Conservation (phyloP, 345 rosid species). For the Stellera chamaejasme region DNA sequence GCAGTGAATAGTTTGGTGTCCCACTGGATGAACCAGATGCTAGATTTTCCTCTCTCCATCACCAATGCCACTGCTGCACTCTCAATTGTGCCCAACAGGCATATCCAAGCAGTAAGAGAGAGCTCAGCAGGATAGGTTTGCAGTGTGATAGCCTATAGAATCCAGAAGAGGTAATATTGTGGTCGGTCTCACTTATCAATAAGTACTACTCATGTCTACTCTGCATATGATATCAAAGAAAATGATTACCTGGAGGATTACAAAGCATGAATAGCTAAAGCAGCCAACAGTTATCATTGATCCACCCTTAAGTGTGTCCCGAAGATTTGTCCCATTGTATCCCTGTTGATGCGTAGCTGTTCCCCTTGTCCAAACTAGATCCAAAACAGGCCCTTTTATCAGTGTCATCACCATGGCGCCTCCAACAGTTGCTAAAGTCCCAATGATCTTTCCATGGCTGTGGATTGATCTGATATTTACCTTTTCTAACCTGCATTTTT, state of each 20-base stretch:
- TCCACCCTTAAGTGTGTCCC: slow-evolving; percentile 54
- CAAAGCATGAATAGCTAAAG: slow-evolving; percentile 70
- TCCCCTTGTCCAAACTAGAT: slow-evolving; percentile 49
- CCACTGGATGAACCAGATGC: slow-evolving; percentile 59
- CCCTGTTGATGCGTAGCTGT: slow-evolving; percentile 17
- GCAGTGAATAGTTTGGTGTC: slow-evolving; percentile 65
- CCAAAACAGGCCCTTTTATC: slow-evolving; percentile 52
- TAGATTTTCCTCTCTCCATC: slow-evolving; percentile 57
- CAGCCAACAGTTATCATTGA: slow-evolving; percentile 50
- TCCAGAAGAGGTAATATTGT: neutral
- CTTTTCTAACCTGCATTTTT: slow-evolving; percentile 46
- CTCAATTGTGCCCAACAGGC: slow-evolving; percentile 62
- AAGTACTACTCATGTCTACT: neutral
- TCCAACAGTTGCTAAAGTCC: slow-evolving; percentile 68
- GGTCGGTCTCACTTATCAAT: neutral
- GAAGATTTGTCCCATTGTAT: slow-evolving; percentile 33
- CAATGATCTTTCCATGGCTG: slow-evolving; percentile 60
- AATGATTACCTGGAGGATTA: slow-evolving; percentile 55
- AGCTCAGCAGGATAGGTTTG: slow-evolving; percentile 71
- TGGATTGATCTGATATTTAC: slow-evolving; percentile 39
- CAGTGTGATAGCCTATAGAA: slow-evolving; percentile 45
- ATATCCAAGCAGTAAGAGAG: slow-evolving; percentile 77
- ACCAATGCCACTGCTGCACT: slow-evolving; percentile 47
- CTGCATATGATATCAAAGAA: neutral
- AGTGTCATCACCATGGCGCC: slow-evolving; percentile 95